phyloP scores from a whole-genome alignment of 805 yeast species.

The Scheffersomyces ergatensis region DNA sequence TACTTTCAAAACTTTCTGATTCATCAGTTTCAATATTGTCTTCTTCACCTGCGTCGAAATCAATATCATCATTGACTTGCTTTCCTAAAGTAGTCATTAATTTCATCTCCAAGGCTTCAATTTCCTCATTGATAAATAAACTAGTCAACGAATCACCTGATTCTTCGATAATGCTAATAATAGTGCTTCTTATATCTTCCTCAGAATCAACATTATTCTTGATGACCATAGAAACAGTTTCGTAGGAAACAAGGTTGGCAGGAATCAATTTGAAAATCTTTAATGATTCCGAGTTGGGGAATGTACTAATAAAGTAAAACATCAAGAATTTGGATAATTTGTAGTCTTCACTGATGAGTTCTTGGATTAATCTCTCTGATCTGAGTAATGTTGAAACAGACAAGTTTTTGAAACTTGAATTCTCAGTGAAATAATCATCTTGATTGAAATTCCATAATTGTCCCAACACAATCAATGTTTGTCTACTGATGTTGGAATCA shows the following conservation, averaged over 20 bases:
- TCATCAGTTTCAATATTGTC: conserved; percentile 17
- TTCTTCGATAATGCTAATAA: conserved; percentile 11
- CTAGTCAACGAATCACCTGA: conserved; percentile 20
- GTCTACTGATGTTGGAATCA: conserved; percentile 18
- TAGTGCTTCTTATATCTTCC: conserved; percentile 13
- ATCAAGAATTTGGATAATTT: conserved; percentile 29
- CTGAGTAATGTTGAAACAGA: conserved; percentile 3
- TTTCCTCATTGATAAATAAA: conserved; percentile 14
- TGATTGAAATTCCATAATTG: conserved; percentile 33
- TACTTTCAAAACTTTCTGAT: conserved; percentile 14
- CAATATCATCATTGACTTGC: conserved; percentile 21
- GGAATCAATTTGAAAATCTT: conserved; percentile 22
- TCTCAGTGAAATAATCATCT: conserved; percentile 2
- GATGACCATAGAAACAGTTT: conserved; percentile 4
- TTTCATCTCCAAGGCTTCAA: conserved; percentile 48
- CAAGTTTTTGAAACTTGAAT: conserved; percentile 18
- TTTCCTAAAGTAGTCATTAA: conserved; percentile 60
- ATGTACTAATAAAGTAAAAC: conserved; percentile 23
- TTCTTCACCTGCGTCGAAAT: conserved; percentile 28
- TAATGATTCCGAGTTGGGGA: conserved; percentile 17
- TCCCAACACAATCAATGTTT: conserved; percentile 38
- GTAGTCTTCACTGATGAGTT: conserved; percentile 22
- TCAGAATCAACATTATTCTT: conserved; percentile 6
- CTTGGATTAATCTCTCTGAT: conserved; percentile 5
- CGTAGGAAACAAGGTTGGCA: conserved; percentile 8